These are phyloP conservation scores for Porogramme epimiltina DNA, from an alignment of 1,284 basidiomycete genomes.

Conservation along the genomic window DNA sequence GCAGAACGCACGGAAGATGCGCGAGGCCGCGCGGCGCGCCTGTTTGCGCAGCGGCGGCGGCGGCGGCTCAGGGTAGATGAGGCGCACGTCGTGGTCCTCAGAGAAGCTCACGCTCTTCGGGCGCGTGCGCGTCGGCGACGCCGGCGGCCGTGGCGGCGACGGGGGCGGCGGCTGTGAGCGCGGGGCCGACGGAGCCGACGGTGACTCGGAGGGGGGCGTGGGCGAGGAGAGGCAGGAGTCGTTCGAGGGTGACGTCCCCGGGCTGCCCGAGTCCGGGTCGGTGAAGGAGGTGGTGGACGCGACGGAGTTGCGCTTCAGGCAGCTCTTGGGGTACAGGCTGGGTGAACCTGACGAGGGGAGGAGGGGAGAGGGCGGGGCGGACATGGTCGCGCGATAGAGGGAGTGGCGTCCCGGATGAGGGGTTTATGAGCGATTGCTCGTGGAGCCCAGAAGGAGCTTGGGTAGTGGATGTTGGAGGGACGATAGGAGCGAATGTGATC, in stretches of 20 bases:
- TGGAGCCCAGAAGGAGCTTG: no score
- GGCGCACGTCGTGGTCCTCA: slow-evolving; percentile 12
- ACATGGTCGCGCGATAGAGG: neutral
- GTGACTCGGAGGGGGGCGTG: no score
- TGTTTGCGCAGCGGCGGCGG: slow-evolving; percentile 6
- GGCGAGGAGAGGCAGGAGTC: neutral
- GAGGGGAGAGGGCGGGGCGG: neutral
- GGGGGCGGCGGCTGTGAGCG: neutral
- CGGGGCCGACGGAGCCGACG: neutral
- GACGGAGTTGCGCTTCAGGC: slow-evolving; percentile 16
- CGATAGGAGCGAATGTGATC: no score
- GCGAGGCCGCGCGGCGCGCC: slow-evolving; percentile 8
- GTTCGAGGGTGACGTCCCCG: neutral
- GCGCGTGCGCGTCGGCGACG: neutral
- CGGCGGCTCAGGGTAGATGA: slow-evolving; percentile 4
- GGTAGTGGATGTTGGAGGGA: no score
- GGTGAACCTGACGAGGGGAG: neutral
- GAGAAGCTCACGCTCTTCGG: slow-evolving; percentile 16
- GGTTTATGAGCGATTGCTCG: no score
- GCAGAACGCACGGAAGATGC: slow-evolving; percentile 13
- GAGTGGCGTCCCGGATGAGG: neutral
- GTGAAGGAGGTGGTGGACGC: neutral
- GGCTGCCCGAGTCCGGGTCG: neutral
- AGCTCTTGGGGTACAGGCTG: slow-evolving; percentile 15
- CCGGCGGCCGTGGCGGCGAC: neutral